A percentile compares a stretch with the other conserved stretches of the same genome.
Evolutionary conservation across 352 stramenopile genomes (phyloP).

Genomic region (Phytopythium mirpurense): DNA sequence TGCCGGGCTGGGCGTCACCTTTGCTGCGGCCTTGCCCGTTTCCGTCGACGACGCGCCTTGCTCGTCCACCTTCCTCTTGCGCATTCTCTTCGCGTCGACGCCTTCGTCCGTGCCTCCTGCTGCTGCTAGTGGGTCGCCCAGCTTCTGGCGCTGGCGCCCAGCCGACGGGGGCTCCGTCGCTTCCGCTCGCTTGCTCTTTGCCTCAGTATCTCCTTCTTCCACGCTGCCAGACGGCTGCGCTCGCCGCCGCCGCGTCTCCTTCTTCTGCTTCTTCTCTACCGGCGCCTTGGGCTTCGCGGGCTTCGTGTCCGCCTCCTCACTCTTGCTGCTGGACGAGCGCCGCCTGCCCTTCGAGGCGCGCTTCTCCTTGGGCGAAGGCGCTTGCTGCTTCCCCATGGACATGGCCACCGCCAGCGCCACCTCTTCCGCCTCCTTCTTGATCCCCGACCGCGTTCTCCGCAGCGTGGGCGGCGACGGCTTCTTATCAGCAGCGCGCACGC

Average conservation of each 20-base stretch:
- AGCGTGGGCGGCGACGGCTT: neutral
- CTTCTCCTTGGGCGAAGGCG: neutral
- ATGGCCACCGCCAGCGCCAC: neutral
- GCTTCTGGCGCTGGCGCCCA: neutral
- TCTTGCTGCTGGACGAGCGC: neutral
- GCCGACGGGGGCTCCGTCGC: neutral
- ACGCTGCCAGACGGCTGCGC: neutral
- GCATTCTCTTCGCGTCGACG: neutral
- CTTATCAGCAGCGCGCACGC: neutral
- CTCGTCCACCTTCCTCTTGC: neutral
- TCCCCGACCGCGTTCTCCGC: neutral
- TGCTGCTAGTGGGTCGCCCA: neutral
- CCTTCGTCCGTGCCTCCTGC: neutral
- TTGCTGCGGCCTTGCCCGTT: neutral
- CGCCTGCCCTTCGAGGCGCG: neutral
- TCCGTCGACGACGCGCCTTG: neutral
- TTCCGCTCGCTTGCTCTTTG: neutral
- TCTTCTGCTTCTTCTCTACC: neutral
- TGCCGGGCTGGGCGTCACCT: slow-evolving; percentile 3
- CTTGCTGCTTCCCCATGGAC: neutral
- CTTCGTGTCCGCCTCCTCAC: neutral
- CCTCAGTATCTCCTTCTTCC: neutral
- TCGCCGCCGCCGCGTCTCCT: neutral
- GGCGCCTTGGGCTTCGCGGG: neutral
- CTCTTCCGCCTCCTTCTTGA: neutral